Base-by-base conservation (phyloP, 2,329 filamentous ascomycete species). In the Paraphoma chrysanthemicola region DNA sequence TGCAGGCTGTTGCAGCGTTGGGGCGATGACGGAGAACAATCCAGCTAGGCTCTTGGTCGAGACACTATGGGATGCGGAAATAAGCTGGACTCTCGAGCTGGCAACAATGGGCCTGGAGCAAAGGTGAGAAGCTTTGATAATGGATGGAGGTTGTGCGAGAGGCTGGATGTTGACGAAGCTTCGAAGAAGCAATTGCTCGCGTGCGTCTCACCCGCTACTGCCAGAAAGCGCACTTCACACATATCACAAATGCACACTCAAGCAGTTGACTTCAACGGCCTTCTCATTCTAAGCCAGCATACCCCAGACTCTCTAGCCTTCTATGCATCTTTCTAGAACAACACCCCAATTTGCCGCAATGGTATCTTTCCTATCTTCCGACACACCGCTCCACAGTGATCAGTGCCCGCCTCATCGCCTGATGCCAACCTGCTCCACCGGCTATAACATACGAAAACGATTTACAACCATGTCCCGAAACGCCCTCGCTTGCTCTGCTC, bases 361-460 rank as follows among this genome's bases (percentile, higher is more conserved):
- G 23, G 23, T 23, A 23, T 23, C 23, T 23, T 23, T 23, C 23
- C 23, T 23, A 23, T 23, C 28, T 28, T 18, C 28, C 23, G 12
- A 42, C 28, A 42, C 33, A 53, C 33, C 50, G 33, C 33, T 47
- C 33, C 36, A 53, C 33, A 17, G 50, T 31, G 47, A 23, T 36
- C 7, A 36, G n/a, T 36, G 33, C 33, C 33, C 14, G 10, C 14
- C 33, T 10, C 14, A 36, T 46, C 44, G 14, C 28, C 28, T 28
- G 8, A 31, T 16, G 6, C 17, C 23, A 30, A 9, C 29, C 44
- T 14, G 4, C 29, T 31, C 14, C 14, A 10, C 33, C 33, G 14
- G 14, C 43, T 28, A 12, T 43, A 18, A 53, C 43, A 31, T 42
- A 47, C 23, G 43, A 46, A 41, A 51, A 36, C 23, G 23, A 23